Evolutionary conservation across 2,329 filamentous ascomycete species (phyloP).

Genomic region (Dactylonectria estremocensis): DNA sequence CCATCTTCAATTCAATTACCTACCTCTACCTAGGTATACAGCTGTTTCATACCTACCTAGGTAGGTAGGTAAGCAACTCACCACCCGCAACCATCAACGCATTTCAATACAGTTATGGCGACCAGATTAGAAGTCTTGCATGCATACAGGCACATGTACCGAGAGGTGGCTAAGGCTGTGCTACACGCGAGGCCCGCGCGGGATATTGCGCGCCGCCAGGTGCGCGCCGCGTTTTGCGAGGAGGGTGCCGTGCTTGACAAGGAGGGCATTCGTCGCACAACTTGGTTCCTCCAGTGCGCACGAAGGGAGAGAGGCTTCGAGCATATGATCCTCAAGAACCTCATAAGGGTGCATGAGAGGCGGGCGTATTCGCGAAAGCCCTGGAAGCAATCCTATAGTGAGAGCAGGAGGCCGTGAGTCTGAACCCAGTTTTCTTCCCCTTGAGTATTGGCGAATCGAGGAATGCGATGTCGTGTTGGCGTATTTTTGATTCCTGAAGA

Average conservation of each 20-base stretch:
- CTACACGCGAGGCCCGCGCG: conserved; percentile 80
- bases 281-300: conserved; percentile 80
- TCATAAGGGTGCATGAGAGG: conserved; percentile 61
- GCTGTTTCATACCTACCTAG: no score
- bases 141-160: conserved; percentile 80
- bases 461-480: background rate
- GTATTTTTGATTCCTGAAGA: background rate
- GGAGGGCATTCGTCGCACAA: conserved; percentile 72
- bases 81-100: conserved; percentile 1
- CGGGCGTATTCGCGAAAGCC: conserved; percentile 27
- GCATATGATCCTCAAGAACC: conserved; percentile 79
- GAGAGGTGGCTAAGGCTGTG: conserved; percentile 77
- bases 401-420: conserved; percentile 48
- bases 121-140: conserved; percentile 64
- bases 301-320: conserved; percentile 76
- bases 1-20: background rate
- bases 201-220: conserved; percentile 71
- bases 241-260: conserved; percentile 61
- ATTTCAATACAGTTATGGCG: conserved; percentile 35
- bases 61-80: background rate
- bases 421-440: background rate
- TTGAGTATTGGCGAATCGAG: background rate
- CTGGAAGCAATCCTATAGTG: conserved; percentile 41
- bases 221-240: conserved; percentile 73
- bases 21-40: conserved; percentile 4